phyloP scores from a whole-genome alignment of 2,329 filamentous ascomycete species.

The Fusarium humuli region DNA sequence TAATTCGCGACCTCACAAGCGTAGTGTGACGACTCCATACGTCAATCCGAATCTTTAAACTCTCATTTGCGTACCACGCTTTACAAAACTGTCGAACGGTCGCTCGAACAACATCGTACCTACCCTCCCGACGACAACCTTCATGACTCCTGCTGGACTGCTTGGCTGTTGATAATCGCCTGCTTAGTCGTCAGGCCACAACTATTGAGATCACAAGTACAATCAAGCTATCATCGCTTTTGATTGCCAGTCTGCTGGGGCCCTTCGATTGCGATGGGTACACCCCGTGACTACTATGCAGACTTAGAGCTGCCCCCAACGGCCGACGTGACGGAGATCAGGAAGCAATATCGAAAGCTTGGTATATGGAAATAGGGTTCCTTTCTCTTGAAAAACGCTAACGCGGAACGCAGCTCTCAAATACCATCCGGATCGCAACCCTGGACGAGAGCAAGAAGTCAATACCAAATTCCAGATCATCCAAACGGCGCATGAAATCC shows the following conservation, averaged over 20 bases:
- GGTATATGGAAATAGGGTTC: slow-evolving; percentile 60
- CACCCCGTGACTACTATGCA: slow-evolving; percentile 82
- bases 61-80: background rate
- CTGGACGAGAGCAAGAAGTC: slow-evolving; percentile 81
- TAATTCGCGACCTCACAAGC: slow-evolving; percentile 16
- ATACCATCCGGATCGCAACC: slow-evolving; percentile 91
- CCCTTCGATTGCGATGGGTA: slow-evolving; percentile 49
- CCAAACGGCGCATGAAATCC: slow-evolving; percentile 84
- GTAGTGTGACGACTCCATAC: background rate
- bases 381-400: slow-evolving; percentile 30
- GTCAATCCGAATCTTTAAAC: background rate
- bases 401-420: slow-evolving; percentile 71
- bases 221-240: slow-evolving; percentile 2
- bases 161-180: slow-evolving; percentile 6
- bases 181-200: background rate
- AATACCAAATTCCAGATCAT: slow-evolving; percentile 88
- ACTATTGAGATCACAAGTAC: background rate
- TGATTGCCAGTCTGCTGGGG: slow-evolving; percentile 15
- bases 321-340: slow-evolving; percentile 80
- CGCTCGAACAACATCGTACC: background rate
- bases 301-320: slow-evolving; percentile 78
- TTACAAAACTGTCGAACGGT: background rate
- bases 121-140: background rate
- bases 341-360: slow-evolving; percentile 87
- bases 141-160: slow-evolving; percentile 13